Base-by-base conservation (phyloP, 805 yeast species). In the Yamadazyma laniorum region DNA sequence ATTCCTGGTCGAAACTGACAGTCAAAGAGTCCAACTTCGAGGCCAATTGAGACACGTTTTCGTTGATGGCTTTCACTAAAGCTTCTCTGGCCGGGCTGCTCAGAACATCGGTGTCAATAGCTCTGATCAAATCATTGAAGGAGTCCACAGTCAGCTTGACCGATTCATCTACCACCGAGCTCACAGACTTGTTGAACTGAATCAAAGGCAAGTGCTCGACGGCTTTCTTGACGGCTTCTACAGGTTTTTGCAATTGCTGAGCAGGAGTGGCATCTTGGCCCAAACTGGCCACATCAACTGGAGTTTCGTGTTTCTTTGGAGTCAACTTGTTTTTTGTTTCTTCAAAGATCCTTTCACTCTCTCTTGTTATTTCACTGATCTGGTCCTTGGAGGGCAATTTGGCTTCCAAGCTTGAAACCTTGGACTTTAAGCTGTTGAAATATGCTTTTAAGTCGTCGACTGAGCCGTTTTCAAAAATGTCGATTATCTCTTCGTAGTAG, bases 181-280 rank as follows among this genome's bases (percentile, higher is more conserved):
- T 49, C 19, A 47, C 43, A 18, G 47, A 49, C n/a, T 49, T 45
- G 32, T 45, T 44, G 35, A 61, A 47, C 47, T 61, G 45, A 34
- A 67, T 52, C 29, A 61, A 52, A 3, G 72, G 71, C 44, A 67
- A 59, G 26, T 54, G 58, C 31, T 53, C 53, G 25, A 56, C 43
- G 15, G 55, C 54, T 36, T 55, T 62, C 25, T 50, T 55, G 21
- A 59, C 58, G 16, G 61, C 49, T 45, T 64, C 72, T 4, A 63
- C 70, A 14, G 66, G 67, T 42, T 58, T 65, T 43, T 65, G 71
- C 44, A 67, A 61, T 46, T 67, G 73, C 40, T 67, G 59, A 9
- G 62, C 70, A 22, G 74, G 73, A 11, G 65, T 61, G 18, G 47
- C 37, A 31, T 46, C 45, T 16, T 39, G 34, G 11, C 25, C 33